Evolutionary conservation across 768 basidiomycete species (phyloP).

Genomic region (Mycena indigotica): DNA sequence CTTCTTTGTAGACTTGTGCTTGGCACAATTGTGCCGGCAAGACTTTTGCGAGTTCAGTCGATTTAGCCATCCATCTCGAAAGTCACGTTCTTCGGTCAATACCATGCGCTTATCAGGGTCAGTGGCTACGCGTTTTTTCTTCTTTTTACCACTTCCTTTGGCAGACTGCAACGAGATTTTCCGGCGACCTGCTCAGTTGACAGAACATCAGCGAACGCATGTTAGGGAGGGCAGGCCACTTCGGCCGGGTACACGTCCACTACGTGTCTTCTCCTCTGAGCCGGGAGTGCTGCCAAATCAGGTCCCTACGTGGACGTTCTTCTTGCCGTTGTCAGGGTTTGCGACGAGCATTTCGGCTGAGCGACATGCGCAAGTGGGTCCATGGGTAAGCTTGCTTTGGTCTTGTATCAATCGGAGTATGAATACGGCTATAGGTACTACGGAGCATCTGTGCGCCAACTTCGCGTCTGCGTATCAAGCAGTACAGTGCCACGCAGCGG

Average conservation of each 20-base stretch:
- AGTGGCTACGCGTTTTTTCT: constrained; percentile 4
- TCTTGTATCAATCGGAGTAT: too few species aligned
- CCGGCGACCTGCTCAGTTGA: constrained; percentile 46
- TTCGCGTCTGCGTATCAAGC: constrained; percentile 33
- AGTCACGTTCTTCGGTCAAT: constrained; percentile 50
- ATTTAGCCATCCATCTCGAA: constrained; percentile 51
- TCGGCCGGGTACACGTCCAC: constrained; percentile 28
- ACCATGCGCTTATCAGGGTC: constrained; percentile 57
- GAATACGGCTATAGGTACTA: constrained; percentile 49
- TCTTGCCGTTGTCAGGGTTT: constrained; percentile 43
- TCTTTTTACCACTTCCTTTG: background rate
- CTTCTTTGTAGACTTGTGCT: constrained; percentile 35
- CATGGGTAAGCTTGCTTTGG: constrained; percentile 49
- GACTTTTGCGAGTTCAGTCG: constrained; percentile 34
- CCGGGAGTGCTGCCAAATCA: constrained; percentile 35
- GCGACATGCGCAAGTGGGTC: constrained; percentile 52
- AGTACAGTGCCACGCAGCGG: constrained; percentile 46
- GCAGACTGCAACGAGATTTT: constrained; percentile 59
- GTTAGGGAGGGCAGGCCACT: constrained; percentile 37
- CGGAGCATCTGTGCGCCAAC: constrained; percentile 45
- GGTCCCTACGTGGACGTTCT: constrained; percentile 56
- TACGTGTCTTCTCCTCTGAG: background rate
- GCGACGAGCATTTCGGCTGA: constrained; percentile 47
- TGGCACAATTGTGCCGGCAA: constrained; percentile 60
- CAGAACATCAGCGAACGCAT: constrained; percentile 49